Percentiles rank a stretch among this genome's conserved stretches.
Evolutionary conservation across 2,329 filamentous ascomycete genomes (phyloP).

Genomic region (Beauveria pseudobassiana): DNA sequence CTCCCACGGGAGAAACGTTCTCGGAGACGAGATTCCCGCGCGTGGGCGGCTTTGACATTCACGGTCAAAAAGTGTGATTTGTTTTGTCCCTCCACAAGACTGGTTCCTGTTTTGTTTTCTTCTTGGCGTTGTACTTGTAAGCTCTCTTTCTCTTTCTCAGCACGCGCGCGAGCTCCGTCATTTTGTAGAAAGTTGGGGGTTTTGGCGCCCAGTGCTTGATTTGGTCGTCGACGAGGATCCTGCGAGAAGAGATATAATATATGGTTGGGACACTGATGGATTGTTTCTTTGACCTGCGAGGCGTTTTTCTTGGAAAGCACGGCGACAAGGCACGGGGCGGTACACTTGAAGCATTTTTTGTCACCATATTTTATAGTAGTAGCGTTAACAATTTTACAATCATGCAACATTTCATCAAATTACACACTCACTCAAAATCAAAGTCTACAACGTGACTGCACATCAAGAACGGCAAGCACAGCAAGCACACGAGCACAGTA

Average conservation of each 20-base stretch:
- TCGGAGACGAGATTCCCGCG: conserved; percentile 10
- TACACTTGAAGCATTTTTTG: neutral
- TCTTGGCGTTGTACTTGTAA: too few species aligned
- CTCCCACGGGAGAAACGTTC: conserved; percentile 14
- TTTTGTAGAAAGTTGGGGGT: too few species aligned
- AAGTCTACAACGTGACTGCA: neutral
- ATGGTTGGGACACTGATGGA: neutral
- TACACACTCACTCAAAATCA: too few species aligned
- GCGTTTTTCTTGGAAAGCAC: neutral
- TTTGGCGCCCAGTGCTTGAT: too few species aligned
- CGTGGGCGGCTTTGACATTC: neutral
- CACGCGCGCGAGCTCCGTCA: too few species aligned
- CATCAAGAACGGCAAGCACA: neutral
- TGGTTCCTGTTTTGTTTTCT: too few species aligned
- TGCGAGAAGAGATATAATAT: too few species aligned
- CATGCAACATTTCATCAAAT: neutral
- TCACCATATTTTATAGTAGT: neutral
- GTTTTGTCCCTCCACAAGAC: neutral
- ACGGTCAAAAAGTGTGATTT: neutral
- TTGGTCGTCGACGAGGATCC: too few species aligned
- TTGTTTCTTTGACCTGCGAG: neutral
- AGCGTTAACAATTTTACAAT: neutral
- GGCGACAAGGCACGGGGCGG: neutral
- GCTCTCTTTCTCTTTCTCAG: too few species aligned
- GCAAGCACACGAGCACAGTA: neutral